Conservation (phyloP, 1,139 yeast genomes). For the Blastobotrys arbuscula region DNA sequence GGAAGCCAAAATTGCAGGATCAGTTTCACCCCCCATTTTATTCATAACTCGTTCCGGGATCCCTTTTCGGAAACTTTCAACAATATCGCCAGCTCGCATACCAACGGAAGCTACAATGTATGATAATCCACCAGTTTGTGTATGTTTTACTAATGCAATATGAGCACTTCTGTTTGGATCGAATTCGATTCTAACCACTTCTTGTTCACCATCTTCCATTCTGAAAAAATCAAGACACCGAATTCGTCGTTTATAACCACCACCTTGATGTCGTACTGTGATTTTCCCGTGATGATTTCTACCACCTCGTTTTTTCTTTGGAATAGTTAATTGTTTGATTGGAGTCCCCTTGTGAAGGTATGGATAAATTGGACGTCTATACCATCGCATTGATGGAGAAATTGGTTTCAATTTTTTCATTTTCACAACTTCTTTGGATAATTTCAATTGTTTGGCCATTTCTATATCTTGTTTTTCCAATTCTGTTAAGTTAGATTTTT, state of each 20-base stretch:
- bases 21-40: conserved; percentile 80
- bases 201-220: conserved; percentile 60
- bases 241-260: conserved; percentile 88
- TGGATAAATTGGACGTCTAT: conserved; percentile 78
- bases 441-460: conserved; percentile 65
- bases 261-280: conserved; percentile 93
- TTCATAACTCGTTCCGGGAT: conserved; percentile 70
- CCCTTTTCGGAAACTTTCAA: conserved; percentile 84
- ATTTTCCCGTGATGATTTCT: conserved; percentile 86
- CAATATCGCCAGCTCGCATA: conserved; percentile 82
- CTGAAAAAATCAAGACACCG: conserved; percentile 78
- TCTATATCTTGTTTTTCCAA: conserved; percentile 75
- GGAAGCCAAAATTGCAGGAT: conserved; percentile 85
- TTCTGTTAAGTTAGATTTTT: conserved; percentile 43
- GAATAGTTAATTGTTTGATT: conserved; percentile 63
- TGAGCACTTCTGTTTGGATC: conserved; percentile 96
- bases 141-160: conserved; percentile 75
- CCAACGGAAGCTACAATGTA: conserved; percentile 93
- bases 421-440: conserved; percentile 62
- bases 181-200: conserved; percentile 83
- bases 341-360: conserved; percentile 87
- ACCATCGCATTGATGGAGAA: conserved; percentile 88
- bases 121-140: conserved; percentile 55
- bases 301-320: conserved; percentile 75
- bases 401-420: conserved; percentile 74